Percentiles rank a stretch among this genome's conserved stretches.
Conservation (phyloP, 192 early-diverging fungal genomes). For the Backusella tuberculispora region DNA sequence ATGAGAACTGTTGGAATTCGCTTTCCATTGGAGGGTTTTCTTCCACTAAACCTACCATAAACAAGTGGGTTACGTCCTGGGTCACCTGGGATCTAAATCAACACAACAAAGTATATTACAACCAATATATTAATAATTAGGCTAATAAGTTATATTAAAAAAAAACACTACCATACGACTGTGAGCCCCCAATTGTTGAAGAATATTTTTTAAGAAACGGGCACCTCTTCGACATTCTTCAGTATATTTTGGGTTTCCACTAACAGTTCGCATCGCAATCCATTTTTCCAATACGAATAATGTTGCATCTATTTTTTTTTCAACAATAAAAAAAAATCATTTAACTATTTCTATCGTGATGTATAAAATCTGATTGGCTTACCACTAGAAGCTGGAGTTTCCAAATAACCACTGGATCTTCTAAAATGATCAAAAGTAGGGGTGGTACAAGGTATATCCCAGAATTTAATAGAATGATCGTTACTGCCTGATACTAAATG, state of each 20-base stretch:
- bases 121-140: background rate
- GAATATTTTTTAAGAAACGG: slow-evolving; percentile 67
- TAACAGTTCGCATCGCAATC: slow-evolving; percentile 69
- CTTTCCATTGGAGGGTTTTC: slow-evolving; percentile 31
- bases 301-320: slow-evolving; percentile 47
- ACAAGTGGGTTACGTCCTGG: slow-evolving; percentile 71
- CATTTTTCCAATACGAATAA: slow-evolving; percentile 69
- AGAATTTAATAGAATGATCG: slow-evolving; percentile 63
- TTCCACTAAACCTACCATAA: slow-evolving; percentile 62
- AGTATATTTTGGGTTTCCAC: slow-evolving; percentile 66
- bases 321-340: background rate
- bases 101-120: too few species aligned
- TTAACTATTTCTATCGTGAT: too few species aligned
- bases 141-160: background rate
- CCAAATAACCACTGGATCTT: slow-evolving; percentile 13
- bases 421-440: slow-evolving; percentile 25
- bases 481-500: slow-evolving; percentile 64
- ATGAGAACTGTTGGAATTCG: slow-evolving; percentile 60
- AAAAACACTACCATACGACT: slow-evolving; percentile 32
- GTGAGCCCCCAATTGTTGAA: slow-evolving; percentile 72
- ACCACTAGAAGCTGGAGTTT: slow-evolving; percentile 22
- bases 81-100: slow-evolving; percentile 55
- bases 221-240: slow-evolving; percentile 76
- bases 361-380: background rate
- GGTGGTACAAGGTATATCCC: slow-evolving; percentile 48